phyloP scores from a whole-genome alignment of 2,329 filamentous ascomycete species.

The Metarhizium sp. region DNA sequence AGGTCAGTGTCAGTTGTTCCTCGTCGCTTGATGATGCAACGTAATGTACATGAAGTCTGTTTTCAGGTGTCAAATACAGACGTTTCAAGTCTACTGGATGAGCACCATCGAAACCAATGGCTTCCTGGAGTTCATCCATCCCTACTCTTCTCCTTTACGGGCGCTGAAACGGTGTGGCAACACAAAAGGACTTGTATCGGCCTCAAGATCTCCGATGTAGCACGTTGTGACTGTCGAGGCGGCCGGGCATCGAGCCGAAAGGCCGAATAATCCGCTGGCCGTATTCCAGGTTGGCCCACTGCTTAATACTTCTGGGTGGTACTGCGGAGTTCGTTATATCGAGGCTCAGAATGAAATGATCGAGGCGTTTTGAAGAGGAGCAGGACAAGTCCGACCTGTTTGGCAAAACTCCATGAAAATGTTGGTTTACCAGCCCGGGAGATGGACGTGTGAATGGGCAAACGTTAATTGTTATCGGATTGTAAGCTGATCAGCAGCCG shows the following conservation, averaged over 20 bases:
- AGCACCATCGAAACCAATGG: background rate
- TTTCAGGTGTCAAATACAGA: constrained; percentile 11
- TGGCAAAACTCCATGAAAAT: background rate
- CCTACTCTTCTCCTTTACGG: background rate
- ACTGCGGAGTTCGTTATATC: background rate
- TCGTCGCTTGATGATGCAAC: constrained; percentile 32
- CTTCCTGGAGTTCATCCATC: background rate
- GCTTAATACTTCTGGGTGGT: background rate
- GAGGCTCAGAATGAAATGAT: background rate
- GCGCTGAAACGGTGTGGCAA: background rate
- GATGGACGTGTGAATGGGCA: background rate
- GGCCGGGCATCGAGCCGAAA: background rate
- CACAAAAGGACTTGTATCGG: background rate
- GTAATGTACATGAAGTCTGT: constrained; percentile 32
- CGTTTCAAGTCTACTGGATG: background rate
- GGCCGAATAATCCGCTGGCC: background rate
- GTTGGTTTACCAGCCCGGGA: background rate
- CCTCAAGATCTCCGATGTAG: background rate
- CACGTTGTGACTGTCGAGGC: background rate
- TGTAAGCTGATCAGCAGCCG: background rate
- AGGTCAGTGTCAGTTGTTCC: constrained; percentile 29
- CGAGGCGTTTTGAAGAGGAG: background rate
- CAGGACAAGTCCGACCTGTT: background rate
- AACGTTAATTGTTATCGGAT: background rate
- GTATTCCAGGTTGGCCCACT: background rate